Evolutionary conservation across 495 filamentous ascomycete species (phyloP).

Genomic region (Penicillium crystallinum): DNA sequence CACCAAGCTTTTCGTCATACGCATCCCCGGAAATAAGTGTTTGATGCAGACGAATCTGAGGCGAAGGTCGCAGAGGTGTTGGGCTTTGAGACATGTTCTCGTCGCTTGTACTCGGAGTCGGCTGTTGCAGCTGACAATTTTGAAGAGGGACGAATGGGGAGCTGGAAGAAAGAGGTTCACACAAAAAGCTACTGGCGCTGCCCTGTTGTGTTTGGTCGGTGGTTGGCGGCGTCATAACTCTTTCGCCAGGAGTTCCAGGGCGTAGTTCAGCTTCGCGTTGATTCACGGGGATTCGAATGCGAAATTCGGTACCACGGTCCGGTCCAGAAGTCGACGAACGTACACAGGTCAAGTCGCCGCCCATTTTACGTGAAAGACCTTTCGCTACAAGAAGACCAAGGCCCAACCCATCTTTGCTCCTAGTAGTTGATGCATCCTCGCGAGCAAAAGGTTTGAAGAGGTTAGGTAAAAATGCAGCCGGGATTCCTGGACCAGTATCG

Average conservation of each 20-base stretch:
- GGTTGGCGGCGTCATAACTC: slow-evolving; percentile 24
- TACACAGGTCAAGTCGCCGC: slow-evolving; percentile 66
- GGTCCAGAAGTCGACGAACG: slow-evolving; percentile 65
- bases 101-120: slow-evolving; percentile 31
- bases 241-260: slow-evolving; percentile 36
- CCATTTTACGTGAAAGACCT: slow-evolving; percentile 67
- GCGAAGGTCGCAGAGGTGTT: slow-evolving; percentile 23
- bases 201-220: slow-evolving; percentile 20
- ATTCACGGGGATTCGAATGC: slow-evolving; percentile 62
- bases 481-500: slow-evolving; percentile 72
- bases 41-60: slow-evolving; percentile 13
- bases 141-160: slow-evolving; percentile 19
- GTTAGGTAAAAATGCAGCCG: slow-evolving; percentile 60
- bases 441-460: slow-evolving; percentile 73
- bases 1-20: slow-evolving; percentile 46
- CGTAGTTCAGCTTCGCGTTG: slow-evolving; percentile 40
- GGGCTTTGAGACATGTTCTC: slow-evolving; percentile 27
- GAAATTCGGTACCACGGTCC: slow-evolving; percentile 65
- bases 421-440: slow-evolving; percentile 67
- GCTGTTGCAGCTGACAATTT: slow-evolving; percentile 28
- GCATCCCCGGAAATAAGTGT: slow-evolving; percentile 22
- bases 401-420: slow-evolving; percentile 67
- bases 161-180: slow-evolving; percentile 15
- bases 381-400: slow-evolving; percentile 74
- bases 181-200: slow-evolving; percentile 21